These are phyloP conservation scores for Fusarium ramigenum DNA, from an alignment of 2,329 filamentous ascomycete species.

Conservation along the genomic window DNA sequence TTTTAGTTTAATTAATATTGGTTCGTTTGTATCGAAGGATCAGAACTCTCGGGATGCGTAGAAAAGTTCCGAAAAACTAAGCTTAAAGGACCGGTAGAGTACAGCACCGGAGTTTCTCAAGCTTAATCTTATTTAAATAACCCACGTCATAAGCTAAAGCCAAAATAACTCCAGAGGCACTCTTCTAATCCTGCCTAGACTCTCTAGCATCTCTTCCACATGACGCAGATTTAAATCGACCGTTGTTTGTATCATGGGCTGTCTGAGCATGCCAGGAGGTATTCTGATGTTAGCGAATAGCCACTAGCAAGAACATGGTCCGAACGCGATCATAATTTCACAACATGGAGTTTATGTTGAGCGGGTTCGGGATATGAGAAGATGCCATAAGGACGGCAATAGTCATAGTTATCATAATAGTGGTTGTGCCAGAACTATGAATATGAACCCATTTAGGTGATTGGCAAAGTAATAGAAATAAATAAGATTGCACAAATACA, in stretches of 20 bases:
- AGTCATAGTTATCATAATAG: not conserved
- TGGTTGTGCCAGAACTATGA: rapidly evolving
- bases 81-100: too few species aligned
- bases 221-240: not conserved
- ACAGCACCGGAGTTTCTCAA: too few species aligned
- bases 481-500: too few species aligned
- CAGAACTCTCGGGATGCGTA: too few species aligned
- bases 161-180: too few species aligned
- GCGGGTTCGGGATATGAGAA: not conserved
- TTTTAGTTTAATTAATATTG: not conserved
- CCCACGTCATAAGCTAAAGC: too few species aligned
- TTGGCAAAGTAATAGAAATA: too few species aligned
- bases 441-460: not conserved
- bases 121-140: too few species aligned
- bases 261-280: not conserved
- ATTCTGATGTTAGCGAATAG: not conserved
- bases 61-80: too few species aligned
- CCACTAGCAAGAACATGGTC: not conserved
- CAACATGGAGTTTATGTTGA: too few species aligned
- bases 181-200: not conserved
- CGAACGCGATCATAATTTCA: too few species aligned
- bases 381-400: not conserved
- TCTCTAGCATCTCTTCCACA: not conserved
- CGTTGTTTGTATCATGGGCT: not conserved
- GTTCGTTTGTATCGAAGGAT: not conserved